Evolutionary conservation across 129 eudicot species (phyloP).

Genomic region (Lonicera japonica): DNA sequence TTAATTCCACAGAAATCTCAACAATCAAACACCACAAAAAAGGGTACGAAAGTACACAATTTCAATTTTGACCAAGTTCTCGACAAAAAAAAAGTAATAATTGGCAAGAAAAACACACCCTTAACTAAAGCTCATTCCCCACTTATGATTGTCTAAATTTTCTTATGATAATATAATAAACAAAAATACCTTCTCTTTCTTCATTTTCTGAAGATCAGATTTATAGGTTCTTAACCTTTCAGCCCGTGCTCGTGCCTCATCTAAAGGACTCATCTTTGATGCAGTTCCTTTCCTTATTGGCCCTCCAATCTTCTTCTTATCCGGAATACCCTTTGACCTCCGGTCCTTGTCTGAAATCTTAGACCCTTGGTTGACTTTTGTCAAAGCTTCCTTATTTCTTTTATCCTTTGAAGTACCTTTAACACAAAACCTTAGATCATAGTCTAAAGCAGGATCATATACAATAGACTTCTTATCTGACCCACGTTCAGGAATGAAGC

Average conservation of each 20-base stretch:
- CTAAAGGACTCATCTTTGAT: constrained; percentile 49
- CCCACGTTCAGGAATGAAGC: constrained; percentile 70
- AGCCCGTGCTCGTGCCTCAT: constrained; percentile 87
- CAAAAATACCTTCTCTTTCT: constrained; percentile 72
- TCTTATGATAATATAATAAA: too few relatives aligned
- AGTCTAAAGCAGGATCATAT: constrained; percentile 71
- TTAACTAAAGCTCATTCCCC: too few relatives aligned
- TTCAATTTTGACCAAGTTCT: too few relatives aligned
- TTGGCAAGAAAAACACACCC: too few relatives aligned
- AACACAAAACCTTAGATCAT: constrained; percentile 47
- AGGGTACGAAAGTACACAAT: too few relatives aligned
- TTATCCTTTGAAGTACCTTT: constrained; percentile 23
- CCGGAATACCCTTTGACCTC: constrained; percentile 37
- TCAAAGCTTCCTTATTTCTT: constrained; percentile 22
- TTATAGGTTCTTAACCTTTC: constrained; percentile 69
- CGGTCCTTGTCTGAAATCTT: constrained; percentile 55
- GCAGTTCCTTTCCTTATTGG: constrained; percentile 52
- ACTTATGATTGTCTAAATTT: too few relatives aligned
- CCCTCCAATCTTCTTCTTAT: constrained; percentile 37
- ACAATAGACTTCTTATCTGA: constrained; percentile 39
- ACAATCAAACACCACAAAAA: too few relatives aligned
- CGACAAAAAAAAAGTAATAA: too few relatives aligned
- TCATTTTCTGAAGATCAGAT: constrained; percentile 87
- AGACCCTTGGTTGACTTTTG: constrained; percentile 38
- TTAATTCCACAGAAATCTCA: too few relatives aligned